A percentile compares a stretch with the other conserved stretches of the same genome.
phyloP scores from a whole-genome alignment of 2,329 filamentous ascomycete species.

The Colletotrichum aenigma region DNA sequence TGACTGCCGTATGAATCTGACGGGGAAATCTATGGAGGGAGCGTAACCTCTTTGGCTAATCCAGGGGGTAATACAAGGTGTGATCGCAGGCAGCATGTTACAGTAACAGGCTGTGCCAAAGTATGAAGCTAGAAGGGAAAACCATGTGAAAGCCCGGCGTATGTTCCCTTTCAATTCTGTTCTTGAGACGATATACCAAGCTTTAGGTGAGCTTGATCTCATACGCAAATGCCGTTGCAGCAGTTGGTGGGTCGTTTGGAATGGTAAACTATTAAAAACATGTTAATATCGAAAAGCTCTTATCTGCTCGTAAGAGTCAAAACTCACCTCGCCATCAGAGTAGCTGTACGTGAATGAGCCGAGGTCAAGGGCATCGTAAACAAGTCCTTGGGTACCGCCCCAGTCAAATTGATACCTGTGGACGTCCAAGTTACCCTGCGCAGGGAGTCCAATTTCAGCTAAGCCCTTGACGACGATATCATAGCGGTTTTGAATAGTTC shows the following conservation, averaged over 20 bases:
- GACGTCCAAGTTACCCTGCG: rapidly evolving
- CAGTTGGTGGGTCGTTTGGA: neutral
- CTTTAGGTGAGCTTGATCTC: neutral
- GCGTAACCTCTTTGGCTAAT: no score
- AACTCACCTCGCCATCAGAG: rapidly evolving
- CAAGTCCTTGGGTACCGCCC: neutral
- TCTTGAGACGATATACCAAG: rapidly evolving
- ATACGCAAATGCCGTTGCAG: neutral
- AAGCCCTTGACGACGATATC: neutral
- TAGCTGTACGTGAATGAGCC: neutral
- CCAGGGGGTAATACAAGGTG: no score
- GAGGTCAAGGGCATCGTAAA: neutral
- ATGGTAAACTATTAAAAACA: neutral
- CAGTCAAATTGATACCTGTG: neutral
- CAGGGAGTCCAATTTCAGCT: neutral
- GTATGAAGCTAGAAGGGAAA: neutral
- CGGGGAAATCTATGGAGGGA: no score
- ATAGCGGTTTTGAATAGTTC: neutral
- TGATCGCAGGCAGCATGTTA: no score
- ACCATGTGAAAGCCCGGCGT: rapidly evolving
- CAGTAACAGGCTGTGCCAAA: neutral
- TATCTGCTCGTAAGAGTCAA: neutral
- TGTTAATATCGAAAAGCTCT: neutral
- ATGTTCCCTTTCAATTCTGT: rapidly evolving
- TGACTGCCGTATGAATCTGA: no score